phyloP scores from a whole-genome alignment of 495 filamentous ascomycete species.

The Xylaria scruposa region DNA sequence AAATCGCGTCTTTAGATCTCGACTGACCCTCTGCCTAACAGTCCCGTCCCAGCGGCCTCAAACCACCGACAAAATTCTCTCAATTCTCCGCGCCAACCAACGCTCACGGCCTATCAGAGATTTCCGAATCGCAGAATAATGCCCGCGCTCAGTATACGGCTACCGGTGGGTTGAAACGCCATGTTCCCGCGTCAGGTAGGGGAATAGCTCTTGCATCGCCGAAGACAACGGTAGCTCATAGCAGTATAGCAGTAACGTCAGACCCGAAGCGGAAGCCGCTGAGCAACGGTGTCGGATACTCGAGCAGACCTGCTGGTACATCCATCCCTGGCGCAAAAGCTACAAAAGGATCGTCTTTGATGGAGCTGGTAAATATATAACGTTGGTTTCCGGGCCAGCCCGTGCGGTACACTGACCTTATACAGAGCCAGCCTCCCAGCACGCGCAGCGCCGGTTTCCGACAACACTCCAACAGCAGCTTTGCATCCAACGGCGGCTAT shows the following conservation, averaged over 20 bases:
- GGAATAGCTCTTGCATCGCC: constrained; percentile 30
- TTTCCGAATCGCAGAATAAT: constrained; percentile 70
- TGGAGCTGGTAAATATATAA: constrained; percentile 29
- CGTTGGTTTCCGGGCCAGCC: neutral
- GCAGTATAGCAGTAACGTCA: constrained; percentile 47
- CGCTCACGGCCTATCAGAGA: constrained; percentile 44
- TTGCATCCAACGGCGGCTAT: constrained; percentile 61
- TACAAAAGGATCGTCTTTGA: constrained; percentile 32
- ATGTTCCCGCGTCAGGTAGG: constrained; percentile 42
- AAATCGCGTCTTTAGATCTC: neutral
- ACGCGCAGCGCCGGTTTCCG: constrained; percentile 47
- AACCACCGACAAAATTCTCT: constrained; percentile 14
- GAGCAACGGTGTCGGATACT: constrained; percentile 61
- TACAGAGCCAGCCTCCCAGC: constrained; percentile 1
- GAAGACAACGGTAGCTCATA: constrained; percentile 10
- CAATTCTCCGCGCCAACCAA: constrained; percentile 26
- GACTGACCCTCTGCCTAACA: constrained; percentile 28
- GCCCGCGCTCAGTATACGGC: constrained; percentile 62
- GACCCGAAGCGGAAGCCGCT: constrained; percentile 66
- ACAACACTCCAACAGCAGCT: constrained; percentile 51
- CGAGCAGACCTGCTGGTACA: constrained; percentile 32
- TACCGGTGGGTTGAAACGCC: constrained; percentile 49
- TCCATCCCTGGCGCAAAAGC: constrained; percentile 27
- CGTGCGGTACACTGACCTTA: constrained; percentile 1
- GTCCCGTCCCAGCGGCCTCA: constrained; percentile 29